phyloP scores from a whole-genome alignment of 2,329 filamentous ascomycete genomes.

The Mycocentrospora acerina region DNA sequence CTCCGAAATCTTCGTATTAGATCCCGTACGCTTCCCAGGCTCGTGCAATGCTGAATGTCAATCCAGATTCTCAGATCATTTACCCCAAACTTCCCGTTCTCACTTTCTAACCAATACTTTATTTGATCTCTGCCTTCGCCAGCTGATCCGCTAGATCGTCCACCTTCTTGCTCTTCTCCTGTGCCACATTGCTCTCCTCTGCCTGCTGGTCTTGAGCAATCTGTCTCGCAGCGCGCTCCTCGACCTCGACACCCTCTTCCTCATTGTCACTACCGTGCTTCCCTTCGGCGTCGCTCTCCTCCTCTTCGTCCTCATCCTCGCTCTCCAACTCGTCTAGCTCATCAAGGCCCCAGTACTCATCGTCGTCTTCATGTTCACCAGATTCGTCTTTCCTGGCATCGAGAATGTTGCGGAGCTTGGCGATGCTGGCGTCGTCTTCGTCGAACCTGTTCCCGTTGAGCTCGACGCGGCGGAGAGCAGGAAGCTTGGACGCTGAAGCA shows the following conservation, averaged over 20 bases:
- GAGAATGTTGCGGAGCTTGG: slow-evolving; percentile 65
- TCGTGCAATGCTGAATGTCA: background rate
- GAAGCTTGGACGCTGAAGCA: slow-evolving; percentile 67
- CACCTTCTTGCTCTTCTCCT: slow-evolving; percentile 73
- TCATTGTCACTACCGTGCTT: slow-evolving; percentile 65
- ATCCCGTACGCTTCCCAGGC: no score
- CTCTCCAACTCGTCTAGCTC: slow-evolving; percentile 79
- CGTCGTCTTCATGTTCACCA: slow-evolving; percentile 53
- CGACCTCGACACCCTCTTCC: slow-evolving; percentile 58
- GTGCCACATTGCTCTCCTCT: slow-evolving; percentile 71
- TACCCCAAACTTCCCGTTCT: background rate
- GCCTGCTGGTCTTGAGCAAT: slow-evolving; percentile 70
- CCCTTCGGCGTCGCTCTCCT: slow-evolving; percentile 64
- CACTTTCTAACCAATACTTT: slow-evolving; percentile 2
- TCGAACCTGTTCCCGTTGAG: slow-evolving; percentile 94
- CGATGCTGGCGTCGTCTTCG: slow-evolving; percentile 76
- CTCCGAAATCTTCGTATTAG: no score
- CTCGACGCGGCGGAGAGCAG: slow-evolving; percentile 80
- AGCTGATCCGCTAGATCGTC: slow-evolving; percentile 77
- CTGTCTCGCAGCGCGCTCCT: slow-evolving; percentile 49
- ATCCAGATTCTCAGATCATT: background rate
- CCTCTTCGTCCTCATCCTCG: slow-evolving; percentile 77
- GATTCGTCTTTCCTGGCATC: slow-evolving; percentile 71
- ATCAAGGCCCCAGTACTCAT: slow-evolving; percentile 56
- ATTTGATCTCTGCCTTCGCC: slow-evolving; percentile 63